Evolutionary conservation across 805 yeast genomes (phyloP).

Genomic region (Cyberlindnera japonica): DNA sequence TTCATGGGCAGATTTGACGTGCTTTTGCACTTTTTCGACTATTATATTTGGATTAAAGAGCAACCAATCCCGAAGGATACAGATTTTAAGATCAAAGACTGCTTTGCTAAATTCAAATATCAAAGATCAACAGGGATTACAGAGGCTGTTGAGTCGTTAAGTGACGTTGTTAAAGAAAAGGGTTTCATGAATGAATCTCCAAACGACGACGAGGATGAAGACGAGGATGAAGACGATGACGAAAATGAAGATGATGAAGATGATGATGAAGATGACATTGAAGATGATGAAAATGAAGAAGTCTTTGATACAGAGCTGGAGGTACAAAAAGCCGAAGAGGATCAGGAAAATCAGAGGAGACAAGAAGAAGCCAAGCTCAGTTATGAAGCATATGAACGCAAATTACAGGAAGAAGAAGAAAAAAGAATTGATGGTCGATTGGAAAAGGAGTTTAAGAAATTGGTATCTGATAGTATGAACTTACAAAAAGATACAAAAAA

Average conservation of each 20-base stretch:
- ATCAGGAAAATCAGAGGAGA: conserved; percentile 17
- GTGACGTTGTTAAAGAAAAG: conserved; percentile 26
- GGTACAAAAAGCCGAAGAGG: conserved; percentile 9
- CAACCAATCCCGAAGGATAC: conserved; percentile 63
- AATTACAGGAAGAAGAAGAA: conserved; percentile 38
- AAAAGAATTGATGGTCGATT: conserved; percentile 46
- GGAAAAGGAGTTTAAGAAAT: conserved; percentile 51
- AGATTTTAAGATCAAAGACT: conserved; percentile 47
- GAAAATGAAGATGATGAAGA: conserved; percentile 21
- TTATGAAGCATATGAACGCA: conserved; percentile 37
- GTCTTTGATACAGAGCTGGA: conserved; percentile 11
- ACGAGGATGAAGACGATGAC: conserved; percentile 24
- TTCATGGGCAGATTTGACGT: conserved; percentile 29
- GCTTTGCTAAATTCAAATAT: conserved; percentile 37
- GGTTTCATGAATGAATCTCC: conserved; percentile 7
- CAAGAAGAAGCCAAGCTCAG: conserved; percentile 32
- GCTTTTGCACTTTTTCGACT: conserved; percentile 63
- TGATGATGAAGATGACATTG: conserved; percentile 17
- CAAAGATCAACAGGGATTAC: conserved; percentile 34
- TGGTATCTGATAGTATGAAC: conserved; percentile 50
- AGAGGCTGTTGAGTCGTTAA: conserved; percentile 43
- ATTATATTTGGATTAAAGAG: conserved; percentile 58
- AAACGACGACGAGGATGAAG: conserved; percentile 13
- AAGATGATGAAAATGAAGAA: conserved; percentile 19
- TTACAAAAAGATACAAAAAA: conserved; percentile 17